Evolutionary conservation across 208 protist genomes (phyloP), one percentile per base, ranked within the genome.

Genomic region (Tritrichomonas musculus): DNA sequence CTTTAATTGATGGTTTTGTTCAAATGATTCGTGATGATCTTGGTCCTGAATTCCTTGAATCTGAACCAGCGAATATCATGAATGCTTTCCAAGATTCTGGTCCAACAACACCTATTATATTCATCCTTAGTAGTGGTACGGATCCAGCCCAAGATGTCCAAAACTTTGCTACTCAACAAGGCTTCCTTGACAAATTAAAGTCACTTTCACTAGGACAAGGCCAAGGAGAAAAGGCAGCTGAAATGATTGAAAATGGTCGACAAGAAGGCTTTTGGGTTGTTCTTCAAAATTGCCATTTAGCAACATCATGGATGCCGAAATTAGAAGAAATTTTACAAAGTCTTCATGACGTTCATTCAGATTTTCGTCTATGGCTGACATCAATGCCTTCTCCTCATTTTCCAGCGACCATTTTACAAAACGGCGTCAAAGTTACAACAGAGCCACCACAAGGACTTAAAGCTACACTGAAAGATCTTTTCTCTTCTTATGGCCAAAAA

Each of bases 201-300:
- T 97, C 98, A 94, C 97, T 99, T 44, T 99, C 98, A 47, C 96
- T 99, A n/a, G 98, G 98, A 5, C 98, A 99, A 96, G 98, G 98
- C 47, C 98, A 99, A 94, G 98, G 99, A 93, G 96, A 97, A 49
- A 97, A 99, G 50, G 98, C 98, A 17, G 97, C 99, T 95, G 96
- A 97, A n/a, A 97, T 96, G 17, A 95, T 99, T 5, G 97, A 98
- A 92, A 66, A 93, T 20, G 92, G 75, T 25, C 82, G 93, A 92
- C 44, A 55, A 20, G 94, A 95, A 64, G 95, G 95, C 30, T 93
- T 94, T 49, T 99, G 98, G 98, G 98, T 98, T 20, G 96, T 99
- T 82, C 95, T 99, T 47, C 97, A 99, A 96, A 99, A 99, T 95
- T 98, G 99, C 93, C 98, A 99, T 95, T 96, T 99, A 20, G 98